Evolutionary conservation across 2,329 filamentous ascomycete genomes (phyloP), one percentile per base, ranked within the genome.

Genomic region (Lanzia echinophila): DNA sequence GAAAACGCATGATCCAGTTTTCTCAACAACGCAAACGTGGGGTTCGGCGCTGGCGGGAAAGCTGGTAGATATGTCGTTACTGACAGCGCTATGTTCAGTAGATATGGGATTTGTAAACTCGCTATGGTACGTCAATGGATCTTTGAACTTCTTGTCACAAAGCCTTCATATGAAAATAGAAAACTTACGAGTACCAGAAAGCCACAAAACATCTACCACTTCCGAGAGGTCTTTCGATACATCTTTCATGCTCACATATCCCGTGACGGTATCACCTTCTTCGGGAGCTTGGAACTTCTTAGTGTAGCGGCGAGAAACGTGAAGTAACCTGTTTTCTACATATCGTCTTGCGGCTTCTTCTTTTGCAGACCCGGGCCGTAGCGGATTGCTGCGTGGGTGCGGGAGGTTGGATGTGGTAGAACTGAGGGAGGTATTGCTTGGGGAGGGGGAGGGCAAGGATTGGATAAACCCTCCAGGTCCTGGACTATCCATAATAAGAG

Each of bases 1-100:
- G n/a, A n/a, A 66, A 96, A 95, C 38, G 88, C 88, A 62, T 86
- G 81, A 65, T 96, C 92, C 19, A 96, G 74, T 69, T 95, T 96
- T 45, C 78, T 77, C 3, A 96, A 73, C 0, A 92, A 67, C 0
- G 75, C 70, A 63, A 96, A 90, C 0, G 87, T 86, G 1, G 82
- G 71, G n/a, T 74, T 75, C 0, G 87, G 83, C 0, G 80, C 74
- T 2, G 87, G 81, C 0, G 83, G 78, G 67, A 95, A 95, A 8
- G 83, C 80, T 3, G 82, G 74, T 3, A 95, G 77, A 67, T 87
- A 90, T 17, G 82, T 82, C 54, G 82, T 83, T 36, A 90, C 75
- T 56, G 90, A 77, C 49, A 86, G 79, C 1, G 89, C 88, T 46
- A 96, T 73, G 53, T 83, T 87, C 36, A 96, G 81, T 2, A 96